Evolutionary conservation across 2,329 filamentous ascomycete genomes (phyloP), one percentile per base, ranked within the genome.

Genomic region (Talaromyces sp.): DNA sequence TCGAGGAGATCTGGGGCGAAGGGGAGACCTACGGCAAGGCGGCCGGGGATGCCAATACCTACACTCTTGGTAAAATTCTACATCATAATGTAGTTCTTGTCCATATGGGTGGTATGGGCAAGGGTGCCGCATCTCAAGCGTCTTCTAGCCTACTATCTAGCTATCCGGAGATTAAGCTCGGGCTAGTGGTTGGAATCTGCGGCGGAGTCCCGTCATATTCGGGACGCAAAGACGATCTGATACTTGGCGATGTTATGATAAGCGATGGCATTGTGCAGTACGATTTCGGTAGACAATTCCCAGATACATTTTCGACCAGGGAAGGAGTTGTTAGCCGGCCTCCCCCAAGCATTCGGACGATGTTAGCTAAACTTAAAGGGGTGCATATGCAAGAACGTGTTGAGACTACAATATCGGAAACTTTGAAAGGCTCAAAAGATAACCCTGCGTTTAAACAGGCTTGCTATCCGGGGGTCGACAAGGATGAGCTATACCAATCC

Each of bases 181-280:
- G 17, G 10, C 28, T 55, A 1, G 25, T 55, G 4, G 28, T 36
- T 36, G 53, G 53, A 32, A 15, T 55, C 25, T 55, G 53, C 17
- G 53, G 28, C 3, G 53, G 53, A 32, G 53, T 55, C 0, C 53
- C 53, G n/a, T 30, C 25, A 27, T 32, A 54, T 27, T 27, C 36
- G 10, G 10, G 27, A 4, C 22, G 27, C 7, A 19, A 33, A 17
- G 19, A 27, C 10, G 32, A 32, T 19, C n/a, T 51, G 7, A 51
- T 67, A 1, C 67, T 74, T 10, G 71, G 72, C 11, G 71, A 74
- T 61, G 65, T 72, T 7, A 57, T 71, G 27, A 68, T 73, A 57
- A 70, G 70, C 63, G 65, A 62, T 9, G 58, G 59, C 4, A 53
- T 73, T 36, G 60, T 72, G 25, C 66, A 72, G 33, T 70, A 65